Evolutionary conservation across 148 eudicot species (phyloP).

Genomic region (Dysphania ambrosioides): DNA sequence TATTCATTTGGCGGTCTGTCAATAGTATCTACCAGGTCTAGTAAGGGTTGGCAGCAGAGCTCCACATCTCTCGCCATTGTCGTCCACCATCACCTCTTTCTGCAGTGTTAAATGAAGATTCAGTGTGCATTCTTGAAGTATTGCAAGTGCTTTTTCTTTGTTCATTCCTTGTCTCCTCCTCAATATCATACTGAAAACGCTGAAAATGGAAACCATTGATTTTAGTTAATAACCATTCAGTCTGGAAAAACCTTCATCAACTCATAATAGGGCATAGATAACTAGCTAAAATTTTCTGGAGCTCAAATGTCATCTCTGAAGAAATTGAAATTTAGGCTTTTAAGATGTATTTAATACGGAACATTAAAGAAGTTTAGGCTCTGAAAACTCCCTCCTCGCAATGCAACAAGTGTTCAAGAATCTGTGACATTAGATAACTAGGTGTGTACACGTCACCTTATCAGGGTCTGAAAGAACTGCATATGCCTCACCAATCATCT

Average conservation of each 20-base stretch:
- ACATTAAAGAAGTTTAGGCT: background rate
- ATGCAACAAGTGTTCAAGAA: too few relatives aligned
- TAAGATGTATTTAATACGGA: too few relatives aligned
- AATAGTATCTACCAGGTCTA: constrained; percentile 37
- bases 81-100: constrained; percentile 51
- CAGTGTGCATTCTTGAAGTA: constrained; percentile 45
- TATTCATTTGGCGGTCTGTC: constrained; percentile 4
- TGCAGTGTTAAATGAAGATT: constrained; percentile 36
- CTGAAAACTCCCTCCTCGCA: background rate
- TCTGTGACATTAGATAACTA: too few relatives aligned
- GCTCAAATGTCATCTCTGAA: background rate
- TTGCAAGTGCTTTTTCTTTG: constrained; percentile 40
- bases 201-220: constrained; percentile 26
- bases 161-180: constrained; percentile 64
- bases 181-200: constrained; percentile 70
- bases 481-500: constrained; percentile 96
- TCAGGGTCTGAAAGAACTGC: constrained; percentile 81
- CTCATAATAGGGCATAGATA: background rate
- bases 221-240: background rate
- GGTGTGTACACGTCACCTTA: constrained; percentile 41
- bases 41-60: constrained; percentile 50
- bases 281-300: too few relatives aligned
- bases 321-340: too few relatives aligned
- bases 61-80: constrained; percentile 59
- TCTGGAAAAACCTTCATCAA: background rate